Evolutionary conservation across 257 asterid species (phyloP).

Genomic region (Ilex aquifolium): DNA sequence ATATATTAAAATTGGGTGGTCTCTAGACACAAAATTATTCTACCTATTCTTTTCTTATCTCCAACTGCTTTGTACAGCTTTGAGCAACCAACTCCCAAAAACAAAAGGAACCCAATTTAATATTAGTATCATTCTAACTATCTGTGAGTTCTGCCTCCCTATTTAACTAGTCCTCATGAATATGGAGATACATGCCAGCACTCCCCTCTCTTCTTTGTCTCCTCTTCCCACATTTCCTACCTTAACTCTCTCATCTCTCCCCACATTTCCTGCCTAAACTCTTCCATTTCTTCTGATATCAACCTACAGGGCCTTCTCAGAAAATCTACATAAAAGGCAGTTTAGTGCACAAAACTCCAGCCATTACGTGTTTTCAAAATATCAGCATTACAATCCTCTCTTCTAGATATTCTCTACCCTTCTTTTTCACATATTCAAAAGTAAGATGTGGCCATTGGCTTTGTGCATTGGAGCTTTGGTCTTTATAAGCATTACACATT

Average conservation of each 20-base stretch:
- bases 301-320: background rate
- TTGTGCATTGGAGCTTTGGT: slow-evolving; percentile 29
- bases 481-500: slow-evolving; percentile 26
- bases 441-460: slow-evolving; percentile 34
- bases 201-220: slow-evolving; percentile 36
- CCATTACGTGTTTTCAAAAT: background rate
- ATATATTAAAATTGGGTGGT: slow-evolving; percentile 19
- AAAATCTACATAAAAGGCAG: background rate
- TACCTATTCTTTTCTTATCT: slow-evolving; percentile 29
- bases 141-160: slow-evolving; percentile 52
- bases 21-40: slow-evolving; percentile 34
- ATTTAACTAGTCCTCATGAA: slow-evolving; percentile 52
- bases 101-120: slow-evolving; percentile 17
- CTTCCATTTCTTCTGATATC: background rate
- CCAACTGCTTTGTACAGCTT: slow-evolving; percentile 39
- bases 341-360: no score
- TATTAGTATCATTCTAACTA: slow-evolving; percentile 24
- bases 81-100: slow-evolving; percentile 54
- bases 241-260: slow-evolving; percentile 15
- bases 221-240: slow-evolving; percentile 17
- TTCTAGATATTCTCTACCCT: background rate
- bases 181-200: slow-evolving; percentile 50
- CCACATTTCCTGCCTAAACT: background rate
- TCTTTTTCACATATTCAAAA: background rate
- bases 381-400: slow-evolving; percentile 1